Evolutionary conservation across 306 rosid species (phyloP).

Genomic region (Glycyrrhiza uralensis): DNA sequence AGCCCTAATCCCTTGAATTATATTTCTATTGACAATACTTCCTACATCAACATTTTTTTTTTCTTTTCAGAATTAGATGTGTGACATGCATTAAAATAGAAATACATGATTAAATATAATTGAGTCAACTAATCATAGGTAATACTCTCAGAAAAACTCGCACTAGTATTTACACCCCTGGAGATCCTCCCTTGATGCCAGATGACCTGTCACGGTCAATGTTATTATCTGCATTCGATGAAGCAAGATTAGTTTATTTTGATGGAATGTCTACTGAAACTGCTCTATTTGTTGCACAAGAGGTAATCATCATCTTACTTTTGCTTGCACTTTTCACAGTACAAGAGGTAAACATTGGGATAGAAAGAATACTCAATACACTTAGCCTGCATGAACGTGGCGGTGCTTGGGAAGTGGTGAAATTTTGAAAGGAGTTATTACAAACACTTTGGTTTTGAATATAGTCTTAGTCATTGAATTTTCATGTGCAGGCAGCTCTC

Average conservation of each 20-base stretch:
- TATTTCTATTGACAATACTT: background rate
- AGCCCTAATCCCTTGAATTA: background rate
- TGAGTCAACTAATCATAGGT: slow-evolving; percentile 18
- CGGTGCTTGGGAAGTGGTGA: slow-evolving; percentile 4
- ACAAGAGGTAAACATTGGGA: background rate
- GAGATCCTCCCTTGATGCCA: slow-evolving; percentile 75
- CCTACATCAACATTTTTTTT: background rate
- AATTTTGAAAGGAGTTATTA: background rate
- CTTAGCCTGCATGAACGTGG: slow-evolving; percentile 5
- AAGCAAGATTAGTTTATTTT: slow-evolving; percentile 67
- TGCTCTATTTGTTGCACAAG: slow-evolving; percentile 74
- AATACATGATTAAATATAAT: background rate
- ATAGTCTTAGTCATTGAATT: slow-evolving; percentile 28
- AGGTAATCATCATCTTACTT: slow-evolving; percentile 51
- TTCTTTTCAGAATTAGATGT: background rate
- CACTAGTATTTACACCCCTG: slow-evolving; percentile 78
- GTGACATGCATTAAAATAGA: background rate
- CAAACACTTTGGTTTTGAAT: slow-evolving; percentile 10
- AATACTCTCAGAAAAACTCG: slow-evolving; percentile 71
- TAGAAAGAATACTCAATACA: background rate
- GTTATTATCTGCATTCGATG: slow-evolving; percentile 64
- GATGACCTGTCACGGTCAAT: slow-evolving; percentile 58
- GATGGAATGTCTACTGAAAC: slow-evolving; percentile 67
- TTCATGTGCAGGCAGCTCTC: slow-evolving; percentile 59
- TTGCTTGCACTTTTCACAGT: slow-evolving; percentile 1